Percentiles rank a stretch among this genome's conserved stretches.
Conservation (phyloP, 2,329 filamentous ascomycete genomes). For the Aspergillus pseudoglaucus region DNA sequence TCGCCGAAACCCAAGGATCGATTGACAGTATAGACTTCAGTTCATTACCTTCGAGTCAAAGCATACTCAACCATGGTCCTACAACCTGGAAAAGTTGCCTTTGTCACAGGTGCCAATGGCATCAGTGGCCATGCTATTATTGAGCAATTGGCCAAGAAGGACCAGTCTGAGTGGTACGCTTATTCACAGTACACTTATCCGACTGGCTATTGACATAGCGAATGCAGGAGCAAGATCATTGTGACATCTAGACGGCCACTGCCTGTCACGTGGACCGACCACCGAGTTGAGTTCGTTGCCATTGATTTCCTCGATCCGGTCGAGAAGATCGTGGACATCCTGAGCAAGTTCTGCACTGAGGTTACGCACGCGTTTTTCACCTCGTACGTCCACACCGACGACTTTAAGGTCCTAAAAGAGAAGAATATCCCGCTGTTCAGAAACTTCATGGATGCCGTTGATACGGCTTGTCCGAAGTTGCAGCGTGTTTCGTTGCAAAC, state of each 20-base stretch:
- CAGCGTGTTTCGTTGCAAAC: conserved; percentile 24
- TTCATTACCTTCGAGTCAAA: not conserved
- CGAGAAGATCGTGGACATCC: conserved; percentile 10
- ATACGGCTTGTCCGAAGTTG: conserved; percentile 15
- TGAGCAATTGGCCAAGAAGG: conserved; percentile 24
- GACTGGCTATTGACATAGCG: not conserved
- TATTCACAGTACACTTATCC: not conserved
- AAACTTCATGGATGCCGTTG: conserved; percentile 27
- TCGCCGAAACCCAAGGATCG: not conserved
- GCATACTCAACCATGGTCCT: not conserved
- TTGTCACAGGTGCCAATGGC: conserved; percentile 31
- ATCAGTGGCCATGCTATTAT: conserved; percentile 29
- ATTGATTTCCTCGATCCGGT: conserved; percentile 21
- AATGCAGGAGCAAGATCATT: conserved; percentile 21
- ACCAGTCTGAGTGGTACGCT: conserved; percentile 18
- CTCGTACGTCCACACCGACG: conserved; percentile 28
- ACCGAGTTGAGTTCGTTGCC: conserved; percentile 25
- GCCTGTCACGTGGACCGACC: conserved; percentile 15
- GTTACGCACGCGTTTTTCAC: conserved; percentile 31
- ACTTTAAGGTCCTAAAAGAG: conserved; percentile 19
- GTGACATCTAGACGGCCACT: conserved; percentile 21
- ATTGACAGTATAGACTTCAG: too few species aligned
- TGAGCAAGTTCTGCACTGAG: conserved; percentile 15
- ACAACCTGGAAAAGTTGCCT: conserved; percentile 19
- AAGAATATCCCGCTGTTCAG: conserved; percentile 25